These are phyloP conservation scores for Rosa hybrid DNA, from an alignment of 331 rosid genomes.

Conservation along the genomic window DNA sequence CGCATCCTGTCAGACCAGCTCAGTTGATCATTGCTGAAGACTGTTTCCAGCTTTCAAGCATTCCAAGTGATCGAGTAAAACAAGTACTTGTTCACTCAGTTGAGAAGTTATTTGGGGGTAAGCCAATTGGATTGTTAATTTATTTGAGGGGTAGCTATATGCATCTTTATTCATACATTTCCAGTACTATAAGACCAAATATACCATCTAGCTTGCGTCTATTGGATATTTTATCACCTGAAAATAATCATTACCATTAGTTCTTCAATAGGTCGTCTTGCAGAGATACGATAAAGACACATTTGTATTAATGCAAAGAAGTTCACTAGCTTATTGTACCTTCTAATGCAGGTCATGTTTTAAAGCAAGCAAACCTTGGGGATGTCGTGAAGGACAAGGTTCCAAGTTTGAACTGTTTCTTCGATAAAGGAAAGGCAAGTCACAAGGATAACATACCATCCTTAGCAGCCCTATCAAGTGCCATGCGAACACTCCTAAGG, in stretches of 20 bases:
- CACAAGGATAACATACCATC: constrained; percentile 62
- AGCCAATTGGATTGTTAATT: constrained; percentile 24
- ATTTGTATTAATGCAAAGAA: neutral
- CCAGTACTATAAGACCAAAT: neutral
- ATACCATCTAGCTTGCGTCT: neutral
- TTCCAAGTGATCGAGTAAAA: constrained; percentile 45
- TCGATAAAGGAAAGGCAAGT: constrained; percentile 40
- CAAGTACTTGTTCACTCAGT: constrained; percentile 46
- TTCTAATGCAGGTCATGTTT: constrained; percentile 47
- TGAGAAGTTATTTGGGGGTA: constrained; percentile 76
- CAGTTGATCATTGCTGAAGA: constrained; percentile 75
- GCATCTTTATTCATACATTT: neutral
- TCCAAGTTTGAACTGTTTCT: constrained; percentile 67
- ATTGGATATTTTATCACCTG: neutral
- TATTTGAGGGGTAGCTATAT: neutral
- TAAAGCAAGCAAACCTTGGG: constrained; percentile 64
- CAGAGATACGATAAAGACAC: neutral
- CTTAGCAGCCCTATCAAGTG: constrained; percentile 78
- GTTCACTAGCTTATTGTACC: constrained; percentile 28
- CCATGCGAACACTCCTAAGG: constrained; percentile 70
- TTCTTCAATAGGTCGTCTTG: neutral
- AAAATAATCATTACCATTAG: neutral
- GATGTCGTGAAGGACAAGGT: constrained; percentile 62
- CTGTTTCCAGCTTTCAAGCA: constrained; percentile 73
- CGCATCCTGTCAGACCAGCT: constrained; percentile 47